Conservation (phyloP, 495 filamentous ascomycete species). For the Friedmanniomyces simplex region DNA sequence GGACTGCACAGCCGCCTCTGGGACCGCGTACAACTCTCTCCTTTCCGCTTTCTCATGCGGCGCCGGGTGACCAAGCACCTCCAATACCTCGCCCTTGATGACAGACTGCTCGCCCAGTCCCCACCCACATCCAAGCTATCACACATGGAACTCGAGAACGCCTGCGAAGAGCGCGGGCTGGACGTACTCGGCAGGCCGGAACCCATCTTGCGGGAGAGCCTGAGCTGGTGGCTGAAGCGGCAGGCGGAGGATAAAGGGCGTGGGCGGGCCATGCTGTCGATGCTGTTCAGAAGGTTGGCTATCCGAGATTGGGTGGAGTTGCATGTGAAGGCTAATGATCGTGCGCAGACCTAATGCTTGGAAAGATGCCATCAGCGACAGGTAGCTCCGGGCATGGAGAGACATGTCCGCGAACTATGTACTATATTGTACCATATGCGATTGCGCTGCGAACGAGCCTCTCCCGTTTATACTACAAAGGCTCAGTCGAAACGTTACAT, state of each 20-base stretch:
- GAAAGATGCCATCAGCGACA: neutral
- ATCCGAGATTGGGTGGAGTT: slow-evolving; percentile 10
- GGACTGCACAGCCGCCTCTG: slow-evolving; percentile 38
- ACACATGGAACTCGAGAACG: slow-evolving; percentile 44
- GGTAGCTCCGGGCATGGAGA: neutral
- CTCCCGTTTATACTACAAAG: too few relatives aligned
- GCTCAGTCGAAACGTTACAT: too few relatives aligned
- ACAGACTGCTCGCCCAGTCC: slow-evolving; percentile 42
- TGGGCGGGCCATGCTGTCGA: slow-evolving; percentile 11
- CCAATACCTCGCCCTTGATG: slow-evolving; percentile 49
- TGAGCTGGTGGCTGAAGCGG: slow-evolving; percentile 16
- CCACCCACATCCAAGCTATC: slow-evolving; percentile 37
- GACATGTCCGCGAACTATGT: too few relatives aligned
- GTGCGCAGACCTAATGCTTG: slow-evolving; percentile 15
- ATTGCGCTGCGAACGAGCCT: too few relatives aligned
- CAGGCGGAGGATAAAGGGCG: slow-evolving; percentile 13
- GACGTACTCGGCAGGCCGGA: slow-evolving; percentile 30
- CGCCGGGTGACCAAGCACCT: slow-evolving; percentile 35
- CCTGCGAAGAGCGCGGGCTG: slow-evolving; percentile 44
- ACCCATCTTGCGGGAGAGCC: slow-evolving; percentile 20
- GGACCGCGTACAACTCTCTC: slow-evolving; percentile 36
- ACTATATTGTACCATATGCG: too few relatives aligned
- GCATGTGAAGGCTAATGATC: slow-evolving; percentile 14
- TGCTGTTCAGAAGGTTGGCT: slow-evolving; percentile 18
- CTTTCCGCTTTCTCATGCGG: slow-evolving; percentile 36